Conservation (phyloP, 345 rosid genomes). For the Pistacia vera region DNA sequence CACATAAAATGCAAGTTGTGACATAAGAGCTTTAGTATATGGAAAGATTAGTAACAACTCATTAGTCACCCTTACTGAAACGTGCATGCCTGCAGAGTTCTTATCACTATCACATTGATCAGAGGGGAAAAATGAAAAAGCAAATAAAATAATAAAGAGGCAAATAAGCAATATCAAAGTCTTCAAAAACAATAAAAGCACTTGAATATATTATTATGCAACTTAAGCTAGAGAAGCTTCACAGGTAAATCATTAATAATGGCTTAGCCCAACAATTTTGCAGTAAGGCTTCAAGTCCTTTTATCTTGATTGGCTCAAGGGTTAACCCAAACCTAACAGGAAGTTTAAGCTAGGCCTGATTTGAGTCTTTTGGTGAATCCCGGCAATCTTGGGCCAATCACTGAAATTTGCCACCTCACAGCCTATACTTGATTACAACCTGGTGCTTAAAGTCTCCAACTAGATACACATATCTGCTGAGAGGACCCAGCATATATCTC, state of each 20-base stretch:
- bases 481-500: background rate
- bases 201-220: background rate
- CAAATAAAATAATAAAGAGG: background rate
- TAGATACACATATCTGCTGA: background rate
- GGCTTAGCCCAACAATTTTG: background rate
- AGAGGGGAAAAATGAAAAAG: background rate
- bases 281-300: background rate
- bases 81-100: background rate
- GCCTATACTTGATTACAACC: background rate
- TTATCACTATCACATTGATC: slow-evolving; percentile 1
- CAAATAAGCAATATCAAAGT: background rate
- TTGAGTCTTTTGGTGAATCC: background rate
- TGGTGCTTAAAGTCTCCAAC: background rate
- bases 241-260: background rate
- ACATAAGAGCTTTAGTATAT: background rate
- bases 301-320: background rate
- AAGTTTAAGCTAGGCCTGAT: background rate
- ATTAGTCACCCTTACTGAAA: background rate
- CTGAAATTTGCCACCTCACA: background rate
- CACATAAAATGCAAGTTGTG: background rate
- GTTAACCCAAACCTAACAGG: background rate
- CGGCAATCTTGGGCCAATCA: background rate
- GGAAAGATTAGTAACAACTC: background rate
- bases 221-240: background rate
- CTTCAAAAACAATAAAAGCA: background rate